Evolutionary conservation across 768 basidiomycete genomes (phyloP).

Genomic region (Xerocomus spinulosus): DNA sequence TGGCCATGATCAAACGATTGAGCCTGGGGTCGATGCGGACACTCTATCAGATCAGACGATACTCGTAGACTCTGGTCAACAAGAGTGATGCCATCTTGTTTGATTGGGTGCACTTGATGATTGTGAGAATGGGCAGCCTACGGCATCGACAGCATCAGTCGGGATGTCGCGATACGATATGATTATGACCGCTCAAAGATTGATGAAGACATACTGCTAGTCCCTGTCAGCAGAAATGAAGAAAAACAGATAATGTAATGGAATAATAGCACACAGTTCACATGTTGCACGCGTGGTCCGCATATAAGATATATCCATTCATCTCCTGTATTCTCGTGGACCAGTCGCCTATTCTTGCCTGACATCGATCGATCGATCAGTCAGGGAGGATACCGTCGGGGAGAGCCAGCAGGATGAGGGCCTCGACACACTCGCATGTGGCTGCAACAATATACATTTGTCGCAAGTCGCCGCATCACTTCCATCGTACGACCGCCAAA

Average conservation of each 20-base stretch:
- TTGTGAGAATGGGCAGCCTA: conserved; percentile 3
- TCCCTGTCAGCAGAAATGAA: neutral
- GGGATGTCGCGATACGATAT: conserved; percentile 7
- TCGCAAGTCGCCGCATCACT: too few species aligned
- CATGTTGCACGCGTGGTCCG: neutral
- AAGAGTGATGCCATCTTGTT: conserved; percentile 11
- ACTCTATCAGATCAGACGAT: conserved; percentile 27
- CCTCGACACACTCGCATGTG: neutral
- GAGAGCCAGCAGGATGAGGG: neutral
- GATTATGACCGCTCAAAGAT: conserved; percentile 6
- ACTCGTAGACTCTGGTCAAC: conserved; percentile 18
- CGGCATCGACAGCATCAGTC: neutral
- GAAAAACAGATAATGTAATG: conserved; percentile 1
- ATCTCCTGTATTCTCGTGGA: too few species aligned
- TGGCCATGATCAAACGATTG: conserved; percentile 20
- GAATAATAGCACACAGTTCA: neutral
- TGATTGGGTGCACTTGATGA: conserved; percentile 4
- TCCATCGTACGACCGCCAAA: neutral
- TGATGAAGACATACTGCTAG: neutral
- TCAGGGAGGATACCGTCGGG: too few species aligned
- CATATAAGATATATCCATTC: neutral
- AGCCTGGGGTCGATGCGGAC: conserved; percentile 15
- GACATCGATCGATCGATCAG: neutral
- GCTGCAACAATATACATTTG: too few species aligned
- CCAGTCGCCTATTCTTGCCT: too few species aligned